phyloP scores from a whole-genome alignment of 2,329 filamentous ascomycete genomes.

The Dothidotthia symphoricarpi region DNA sequence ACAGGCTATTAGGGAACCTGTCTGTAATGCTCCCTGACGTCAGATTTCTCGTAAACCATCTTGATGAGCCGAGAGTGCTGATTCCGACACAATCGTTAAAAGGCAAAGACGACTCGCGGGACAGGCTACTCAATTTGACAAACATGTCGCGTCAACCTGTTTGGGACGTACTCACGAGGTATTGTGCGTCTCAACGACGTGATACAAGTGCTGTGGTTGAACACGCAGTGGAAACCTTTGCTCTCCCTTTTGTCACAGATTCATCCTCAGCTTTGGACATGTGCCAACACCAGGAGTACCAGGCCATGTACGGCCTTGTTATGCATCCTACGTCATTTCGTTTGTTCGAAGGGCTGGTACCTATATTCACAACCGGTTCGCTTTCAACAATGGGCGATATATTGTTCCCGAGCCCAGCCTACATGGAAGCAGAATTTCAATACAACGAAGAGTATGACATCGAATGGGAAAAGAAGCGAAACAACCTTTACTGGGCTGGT shows the following conservation, averaged over 20 bases:
- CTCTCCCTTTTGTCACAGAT: constrained; percentile 6
- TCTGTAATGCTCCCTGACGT: constrained; percentile 6
- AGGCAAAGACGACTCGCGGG: too few relatives aligned
- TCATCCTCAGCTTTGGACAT: constrained; percentile 6
- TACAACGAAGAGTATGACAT: constrained; percentile 47
- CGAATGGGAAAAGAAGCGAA: constrained; percentile 51
- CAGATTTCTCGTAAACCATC: constrained; percentile 7
- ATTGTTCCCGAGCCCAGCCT: constrained; percentile 53
- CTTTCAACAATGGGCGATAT: constrained; percentile 51
- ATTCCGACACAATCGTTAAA: constrained; percentile 7
- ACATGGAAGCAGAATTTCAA: constrained; percentile 45
- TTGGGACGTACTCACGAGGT: constrained; percentile 4
- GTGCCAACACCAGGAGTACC: constrained; percentile 38
- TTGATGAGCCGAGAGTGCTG: constrained; percentile 11
- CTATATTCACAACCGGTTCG: constrained; percentile 49
- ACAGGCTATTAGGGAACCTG: constrained; percentile 1
- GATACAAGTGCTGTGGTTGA: too few relatives aligned
- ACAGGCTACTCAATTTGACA: constrained; percentile 1
- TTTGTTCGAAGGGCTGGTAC: constrained; percentile 44
- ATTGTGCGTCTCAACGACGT: too few relatives aligned
- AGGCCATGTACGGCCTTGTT: constrained; percentile 48
- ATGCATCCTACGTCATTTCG: constrained; percentile 47
- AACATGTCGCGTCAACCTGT: constrained; percentile 3
- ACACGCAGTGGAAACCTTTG: constrained; percentile 1
- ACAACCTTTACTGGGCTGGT: constrained; percentile 58